phyloP scores from a whole-genome alignment of 2,329 filamentous ascomycete species.

The Myrmaecium sp. region DNA sequence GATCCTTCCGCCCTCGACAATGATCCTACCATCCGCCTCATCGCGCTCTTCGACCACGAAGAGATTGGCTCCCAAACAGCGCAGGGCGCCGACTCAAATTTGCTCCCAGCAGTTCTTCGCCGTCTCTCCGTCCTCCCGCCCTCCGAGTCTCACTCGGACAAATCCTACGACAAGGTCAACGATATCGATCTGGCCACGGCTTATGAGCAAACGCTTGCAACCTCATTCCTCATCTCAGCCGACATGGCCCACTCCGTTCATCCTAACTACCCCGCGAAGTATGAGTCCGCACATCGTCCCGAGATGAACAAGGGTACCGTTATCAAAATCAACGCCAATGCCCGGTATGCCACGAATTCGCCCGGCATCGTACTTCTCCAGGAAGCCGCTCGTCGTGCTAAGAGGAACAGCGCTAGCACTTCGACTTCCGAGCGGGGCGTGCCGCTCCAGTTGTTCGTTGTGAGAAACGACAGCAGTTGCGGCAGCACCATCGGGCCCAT shows the following conservation, averaged over 20 bases:
- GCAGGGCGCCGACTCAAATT: constrained; percentile 84
- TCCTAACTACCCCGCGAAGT: constrained; percentile 85
- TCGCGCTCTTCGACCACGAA: constrained; percentile 93
- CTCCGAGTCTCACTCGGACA: constrained; percentile 38
- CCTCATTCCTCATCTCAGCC: constrained; percentile 85
- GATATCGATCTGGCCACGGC: constrained; percentile 51
- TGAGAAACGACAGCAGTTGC: constrained; percentile 86
- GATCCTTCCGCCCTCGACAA: constrained; percentile 48
- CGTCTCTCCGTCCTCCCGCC: constrained; percentile 68
- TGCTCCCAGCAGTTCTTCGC: constrained; percentile 72
- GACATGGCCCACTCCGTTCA: constrained; percentile 97
- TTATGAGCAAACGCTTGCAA: constrained; percentile 81
- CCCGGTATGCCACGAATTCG: constrained; percentile 89
- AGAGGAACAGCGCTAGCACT: constrained; percentile 27
- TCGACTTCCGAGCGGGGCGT: constrained; percentile 46
- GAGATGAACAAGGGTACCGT: constrained; percentile 94
- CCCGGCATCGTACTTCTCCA: constrained; percentile 87
- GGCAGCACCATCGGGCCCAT: constrained; percentile 98
- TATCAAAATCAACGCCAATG: constrained; percentile 96
- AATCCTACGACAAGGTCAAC: constrained; percentile 45
- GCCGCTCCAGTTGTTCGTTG: constrained; percentile 87
- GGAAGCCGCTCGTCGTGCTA: constrained; percentile 54
- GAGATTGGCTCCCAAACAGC: constrained; percentile 88
- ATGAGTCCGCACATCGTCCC: constrained; percentile 78
- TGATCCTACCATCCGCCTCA: constrained; percentile 73